Base-by-base conservation (phyloP, 2,329 filamentous ascomycete species). In the Amphichorda felina region DNA sequence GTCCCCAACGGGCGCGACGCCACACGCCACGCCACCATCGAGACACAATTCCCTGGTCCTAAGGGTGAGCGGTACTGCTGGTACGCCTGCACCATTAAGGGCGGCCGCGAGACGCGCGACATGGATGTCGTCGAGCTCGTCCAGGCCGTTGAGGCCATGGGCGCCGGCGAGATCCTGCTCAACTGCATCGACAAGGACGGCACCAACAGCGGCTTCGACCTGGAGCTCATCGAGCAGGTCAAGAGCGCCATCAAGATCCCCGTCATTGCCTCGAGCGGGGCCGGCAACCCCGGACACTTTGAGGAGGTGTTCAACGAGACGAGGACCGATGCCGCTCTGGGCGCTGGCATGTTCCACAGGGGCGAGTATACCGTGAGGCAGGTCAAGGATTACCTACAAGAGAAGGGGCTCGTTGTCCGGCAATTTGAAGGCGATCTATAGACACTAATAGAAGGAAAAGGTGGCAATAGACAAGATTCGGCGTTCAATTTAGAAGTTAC, bases 121-220 rank as follows among this genome's bases (percentile, higher is more conserved):
- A 69, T 96, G 45, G 89, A 96, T 54, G 91, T 95, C 13, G 75
- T 88, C 11, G 83, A 96, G 61, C 72, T 98, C 8, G 77, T 81
- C 8, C 77, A 74, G 46, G 91, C 91, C 10, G 89, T 96, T 25
- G 87, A 98, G 63, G 87, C 85, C 38, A 93, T 98, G 86, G 91
- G 91, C 36, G 75, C 83, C 2, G 91, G 91, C 38, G 91, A 98
- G 66, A 83, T 98, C 39, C 64, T 98, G 35, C 74, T 98, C 38
- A 98, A 98, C 62, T 95, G 88, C 65, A 98, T 98, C 50, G 91
- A 98, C 65, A 85, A 82, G 54, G 91, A 98, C 56, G 91, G 91
- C 36, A 91, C 84, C 38, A 95, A 94, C 61, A 82, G 75, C 47
- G 91, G 91, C 2, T 98, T 95, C 54, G 91, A 98, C 57, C 68